These are phyloP conservation scores for Aegilops longissima DNA, from an alignment of 176 grass and related monocot species.

Conservation along the genomic window DNA sequence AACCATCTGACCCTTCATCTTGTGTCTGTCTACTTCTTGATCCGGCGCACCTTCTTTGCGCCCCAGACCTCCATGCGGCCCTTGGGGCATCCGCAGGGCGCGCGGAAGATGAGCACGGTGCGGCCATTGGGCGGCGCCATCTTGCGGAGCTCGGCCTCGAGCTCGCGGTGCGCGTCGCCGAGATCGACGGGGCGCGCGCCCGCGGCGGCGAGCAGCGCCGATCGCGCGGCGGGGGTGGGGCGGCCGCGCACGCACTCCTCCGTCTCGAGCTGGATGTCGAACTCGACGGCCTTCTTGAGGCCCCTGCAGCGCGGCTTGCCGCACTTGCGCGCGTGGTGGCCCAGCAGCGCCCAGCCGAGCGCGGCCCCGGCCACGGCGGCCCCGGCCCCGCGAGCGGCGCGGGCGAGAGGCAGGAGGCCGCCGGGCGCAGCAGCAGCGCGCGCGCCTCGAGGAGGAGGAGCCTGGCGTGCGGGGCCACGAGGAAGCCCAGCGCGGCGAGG, in stretches of 20 bases:
- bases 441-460: constrained; percentile 30
- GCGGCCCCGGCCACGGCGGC: constrained; percentile 37
- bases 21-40: constrained; percentile 64
- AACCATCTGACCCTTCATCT: not conserved
- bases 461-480: constrained; percentile 56
- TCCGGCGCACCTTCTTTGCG: constrained; percentile 79
- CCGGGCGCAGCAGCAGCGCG: constrained; percentile 56
- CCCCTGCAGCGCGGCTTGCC: constrained; percentile 86
- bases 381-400: constrained; percentile 55
- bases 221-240: constrained; percentile 35
- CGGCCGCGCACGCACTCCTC: constrained; percentile 91
- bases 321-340: constrained; percentile 86
- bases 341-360: constrained; percentile 63
- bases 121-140: constrained; percentile 98
- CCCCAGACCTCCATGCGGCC: constrained; percentile 97
- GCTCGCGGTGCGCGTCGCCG: constrained; percentile 69
- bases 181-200: constrained; percentile 64
- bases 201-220: constrained; percentile 58
- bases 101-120: constrained; percentile 86
- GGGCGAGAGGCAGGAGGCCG: constrained; percentile 43
- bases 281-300: constrained; percentile 85
- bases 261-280: constrained; percentile 95
- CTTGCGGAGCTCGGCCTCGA: constrained; percentile 90
- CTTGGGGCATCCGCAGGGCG: constrained; percentile 76
- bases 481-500: constrained; percentile 63